Evolutionary conservation across 352 stramenopile species (phyloP).

Genomic region (Phytophthora podocarpi): DNA sequence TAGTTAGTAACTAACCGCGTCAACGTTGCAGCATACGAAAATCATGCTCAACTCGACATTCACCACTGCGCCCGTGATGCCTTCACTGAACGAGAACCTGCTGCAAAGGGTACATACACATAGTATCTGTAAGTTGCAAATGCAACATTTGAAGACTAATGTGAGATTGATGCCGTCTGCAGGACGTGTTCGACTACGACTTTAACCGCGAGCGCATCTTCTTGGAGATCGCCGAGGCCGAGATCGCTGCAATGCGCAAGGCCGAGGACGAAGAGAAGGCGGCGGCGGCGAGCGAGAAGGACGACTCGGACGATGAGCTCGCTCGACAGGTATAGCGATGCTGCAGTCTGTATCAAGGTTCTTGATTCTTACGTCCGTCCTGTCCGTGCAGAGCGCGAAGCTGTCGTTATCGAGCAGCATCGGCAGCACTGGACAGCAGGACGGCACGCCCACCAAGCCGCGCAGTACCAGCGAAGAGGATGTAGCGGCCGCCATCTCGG

Average conservation of each 20-base stretch:
- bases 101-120: conserved; percentile 59
- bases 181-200: conserved; percentile 81
- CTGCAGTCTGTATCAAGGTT: neutral
- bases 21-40: conserved; percentile 47
- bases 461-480: conserved; percentile 61
- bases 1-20: too few species aligned
- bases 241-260: conserved; percentile 59
- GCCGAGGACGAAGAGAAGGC: conserved; percentile 34
- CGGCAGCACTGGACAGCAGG: conserved; percentile 24
- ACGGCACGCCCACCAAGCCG: conserved; percentile 29
- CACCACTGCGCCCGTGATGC: conserved; percentile 42
- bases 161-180: neutral
- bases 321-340: conserved; percentile 38
- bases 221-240: conserved; percentile 64
- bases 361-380: neutral
- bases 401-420: conserved; percentile 50
- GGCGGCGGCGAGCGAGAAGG: conserved; percentile 23
- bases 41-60: conserved; percentile 64
- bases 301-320: conserved; percentile 47
- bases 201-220: conserved; percentile 74
- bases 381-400: conserved; percentile 31
- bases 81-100: conserved; percentile 63
- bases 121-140: neutral
- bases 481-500: conserved; percentile 65
- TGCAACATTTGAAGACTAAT: neutral